Conservation (phyloP, 1,139 yeast species). For the Debaryomyces coudertii region DNA sequence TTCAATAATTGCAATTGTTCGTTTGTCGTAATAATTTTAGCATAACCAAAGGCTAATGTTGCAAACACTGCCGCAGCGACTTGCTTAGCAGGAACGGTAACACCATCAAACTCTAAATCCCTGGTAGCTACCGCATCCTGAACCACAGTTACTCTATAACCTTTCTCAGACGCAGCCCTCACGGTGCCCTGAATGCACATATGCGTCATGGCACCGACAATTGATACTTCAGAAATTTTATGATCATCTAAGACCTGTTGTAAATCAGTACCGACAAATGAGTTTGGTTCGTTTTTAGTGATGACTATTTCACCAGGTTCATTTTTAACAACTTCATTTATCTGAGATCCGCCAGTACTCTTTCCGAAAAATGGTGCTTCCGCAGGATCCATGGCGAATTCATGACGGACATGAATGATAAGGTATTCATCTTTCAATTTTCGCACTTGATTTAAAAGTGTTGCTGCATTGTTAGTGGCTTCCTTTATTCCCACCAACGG, state of each 20-base stretch:
- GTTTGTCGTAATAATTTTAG: constrained; percentile 8
- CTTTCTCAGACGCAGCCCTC: constrained; percentile 12
- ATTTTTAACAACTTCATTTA: constrained; percentile 7
- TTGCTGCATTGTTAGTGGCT: constrained; percentile 9
- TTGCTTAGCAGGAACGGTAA: constrained; percentile 11
- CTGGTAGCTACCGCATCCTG: constrained; percentile 12
- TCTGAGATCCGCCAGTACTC: constrained; percentile 13
- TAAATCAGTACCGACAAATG: constrained; percentile 11
- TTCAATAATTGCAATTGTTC: constrained; percentile 3
- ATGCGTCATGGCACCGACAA: constrained; percentile 13
- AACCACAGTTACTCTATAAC: constrained; percentile 11
- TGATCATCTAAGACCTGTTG: constrained; percentile 7
- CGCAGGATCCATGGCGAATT: constrained; percentile 10
- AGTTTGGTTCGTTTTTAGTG: constrained; percentile 9
- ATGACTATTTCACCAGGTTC: constrained; percentile 8
- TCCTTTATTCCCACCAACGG: constrained; percentile 9
- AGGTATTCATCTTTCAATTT: constrained; percentile 4
- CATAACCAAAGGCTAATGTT: constrained; percentile 12
- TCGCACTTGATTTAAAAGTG: not conserved
- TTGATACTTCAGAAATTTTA: constrained; percentile 7
- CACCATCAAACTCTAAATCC: constrained; percentile 11
- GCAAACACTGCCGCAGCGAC: constrained; percentile 11
- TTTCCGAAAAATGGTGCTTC: constrained; percentile 14
- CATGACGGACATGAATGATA: constrained; percentile 13
- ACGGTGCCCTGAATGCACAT: constrained; percentile 13